These are phyloP conservation scores for Thalassiosira livingstoniorum DNA, from an alignment of 352 stramenopile genomes.

Conservation along the genomic window DNA sequence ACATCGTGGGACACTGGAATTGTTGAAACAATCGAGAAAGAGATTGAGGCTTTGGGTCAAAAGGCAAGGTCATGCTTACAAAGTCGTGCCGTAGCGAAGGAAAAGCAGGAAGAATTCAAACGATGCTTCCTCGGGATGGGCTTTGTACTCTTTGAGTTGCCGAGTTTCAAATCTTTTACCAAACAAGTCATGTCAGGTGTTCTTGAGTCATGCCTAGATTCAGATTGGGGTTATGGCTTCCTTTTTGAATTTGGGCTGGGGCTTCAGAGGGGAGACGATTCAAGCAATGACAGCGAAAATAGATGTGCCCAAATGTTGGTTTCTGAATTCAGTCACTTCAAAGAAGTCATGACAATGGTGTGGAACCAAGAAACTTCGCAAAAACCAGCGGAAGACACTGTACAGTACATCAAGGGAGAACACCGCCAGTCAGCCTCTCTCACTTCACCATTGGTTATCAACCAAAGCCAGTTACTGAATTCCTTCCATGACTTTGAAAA, in stretches of 20 bases:
- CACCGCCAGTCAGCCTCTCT: background rate
- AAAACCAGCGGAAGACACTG: slow-evolving; percentile 70
- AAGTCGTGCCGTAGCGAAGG: slow-evolving; percentile 55
- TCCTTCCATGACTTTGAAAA: slow-evolving; percentile 63
- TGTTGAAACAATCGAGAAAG: slow-evolving; percentile 56
- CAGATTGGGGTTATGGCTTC: slow-evolving; percentile 71
- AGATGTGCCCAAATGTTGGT: slow-evolving; percentile 69
- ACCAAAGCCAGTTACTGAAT: slow-evolving; percentile 56
- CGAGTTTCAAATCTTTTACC: slow-evolving; percentile 63
- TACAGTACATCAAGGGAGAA: slow-evolving; percentile 56
- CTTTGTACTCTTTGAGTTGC: slow-evolving; percentile 68
- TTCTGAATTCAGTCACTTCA: slow-evolving; percentile 72
- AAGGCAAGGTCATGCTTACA: slow-evolving; percentile 43
- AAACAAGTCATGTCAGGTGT: slow-evolving; percentile 68
- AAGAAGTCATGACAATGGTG: slow-evolving; percentile 76
- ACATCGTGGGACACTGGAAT: slow-evolving; percentile 71
- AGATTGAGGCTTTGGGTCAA: slow-evolving; percentile 63
- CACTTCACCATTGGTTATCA: slow-evolving; percentile 34
- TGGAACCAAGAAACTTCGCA: slow-evolving; percentile 77
- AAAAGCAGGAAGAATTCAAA: slow-evolving; percentile 64
- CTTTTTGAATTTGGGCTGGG: slow-evolving; percentile 76
- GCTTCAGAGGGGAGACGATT: slow-evolving; percentile 64
- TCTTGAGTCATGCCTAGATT: slow-evolving; percentile 64
- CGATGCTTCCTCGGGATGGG: slow-evolving; percentile 72
- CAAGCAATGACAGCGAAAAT: slow-evolving; percentile 55